phyloP scores from a whole-genome alignment of 116 monocot species.

The Cymodocea nodosa region DNA sequence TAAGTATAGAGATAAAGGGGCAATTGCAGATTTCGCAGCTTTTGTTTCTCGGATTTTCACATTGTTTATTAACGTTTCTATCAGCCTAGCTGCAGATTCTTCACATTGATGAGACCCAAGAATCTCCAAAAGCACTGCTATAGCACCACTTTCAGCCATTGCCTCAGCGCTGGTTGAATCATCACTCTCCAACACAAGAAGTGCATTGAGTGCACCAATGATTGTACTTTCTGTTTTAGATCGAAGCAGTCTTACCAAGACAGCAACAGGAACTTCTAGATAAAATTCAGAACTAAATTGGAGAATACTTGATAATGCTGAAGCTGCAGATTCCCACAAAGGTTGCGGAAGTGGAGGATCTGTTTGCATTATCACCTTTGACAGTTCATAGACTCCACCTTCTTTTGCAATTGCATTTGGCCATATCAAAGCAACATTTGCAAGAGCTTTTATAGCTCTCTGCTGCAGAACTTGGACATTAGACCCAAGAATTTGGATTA shows the following conservation, averaged over 20 bases:
- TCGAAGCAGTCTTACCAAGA: conserved; percentile 74
- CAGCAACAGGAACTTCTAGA: conserved; percentile 92
- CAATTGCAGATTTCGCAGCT: conserved; percentile 76
- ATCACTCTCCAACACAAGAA: conserved; percentile 92
- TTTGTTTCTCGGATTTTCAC: conserved; percentile 84
- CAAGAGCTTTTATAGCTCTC: conserved; percentile 78
- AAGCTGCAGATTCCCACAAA: conserved; percentile 95
- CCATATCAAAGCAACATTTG: conserved; percentile 65
- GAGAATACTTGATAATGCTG: conserved; percentile 62
- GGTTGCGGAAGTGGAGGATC: conserved; percentile 79
- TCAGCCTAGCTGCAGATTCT: conserved; percentile 76
- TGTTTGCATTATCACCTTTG: conserved; percentile 80
- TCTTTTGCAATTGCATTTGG: conserved; percentile 95
- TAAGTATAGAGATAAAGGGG: conserved; percentile 80
- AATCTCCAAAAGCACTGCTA: conserved; percentile 77
- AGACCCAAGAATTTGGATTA: conserved; percentile 82
- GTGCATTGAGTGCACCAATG: conserved; percentile 83
- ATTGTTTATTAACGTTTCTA: conserved; percentile 87
- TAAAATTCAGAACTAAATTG: conserved; percentile 95
- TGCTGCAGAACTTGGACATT: conserved; percentile 62
- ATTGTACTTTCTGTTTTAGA: conserved; percentile 84
- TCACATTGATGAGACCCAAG: conserved; percentile 80
- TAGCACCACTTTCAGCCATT: conserved; percentile 94
- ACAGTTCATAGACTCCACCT: conserved; percentile 89
- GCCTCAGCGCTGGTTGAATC: conserved; percentile 96